Evolutionary conservation across 352 stramenopile species (phyloP).

Genomic region (Globisporangium nagaii): DNA sequence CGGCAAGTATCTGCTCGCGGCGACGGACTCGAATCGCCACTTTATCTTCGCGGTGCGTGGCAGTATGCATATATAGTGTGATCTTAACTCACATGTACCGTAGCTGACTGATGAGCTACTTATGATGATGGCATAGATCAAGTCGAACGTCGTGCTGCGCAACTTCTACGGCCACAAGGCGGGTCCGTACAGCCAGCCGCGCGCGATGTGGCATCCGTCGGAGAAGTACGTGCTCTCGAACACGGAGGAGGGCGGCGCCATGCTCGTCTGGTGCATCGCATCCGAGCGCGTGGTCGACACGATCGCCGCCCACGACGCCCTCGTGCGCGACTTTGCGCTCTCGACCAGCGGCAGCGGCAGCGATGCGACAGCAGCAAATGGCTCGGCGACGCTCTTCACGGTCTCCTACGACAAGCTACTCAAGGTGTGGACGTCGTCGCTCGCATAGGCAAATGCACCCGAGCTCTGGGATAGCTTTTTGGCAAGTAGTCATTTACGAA

Average conservation of each 20-base stretch:
- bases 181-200: constrained; percentile 74
- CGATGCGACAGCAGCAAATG: background rate
- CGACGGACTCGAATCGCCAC: constrained; percentile 77
- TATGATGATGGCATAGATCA: constrained; percentile 26
- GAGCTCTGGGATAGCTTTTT: background rate
- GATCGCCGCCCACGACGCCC: constrained; percentile 59
- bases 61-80: too few relatives aligned
- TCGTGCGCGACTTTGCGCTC: constrained; percentile 45
- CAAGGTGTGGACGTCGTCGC: constrained; percentile 44
- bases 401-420: constrained; percentile 80
- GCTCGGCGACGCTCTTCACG: constrained; percentile 35
- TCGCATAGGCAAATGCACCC: background rate
- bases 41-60: constrained; percentile 71
- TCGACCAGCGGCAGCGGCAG: background rate
- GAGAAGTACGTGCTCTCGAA: constrained; percentile 86
- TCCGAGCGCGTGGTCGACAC: constrained; percentile 72
- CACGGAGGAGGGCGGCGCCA: constrained; percentile 52
- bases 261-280: constrained; percentile 74
- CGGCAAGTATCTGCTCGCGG: constrained; percentile 73
- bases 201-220: constrained; percentile 65
- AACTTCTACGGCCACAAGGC: constrained; percentile 85
- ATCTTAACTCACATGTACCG: background rate
- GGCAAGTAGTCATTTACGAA: too few relatives aligned
- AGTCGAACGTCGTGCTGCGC: constrained; percentile 55
- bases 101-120: background rate